These are phyloP conservation scores for Quercus cerris DNA, from an alignment of 306 rosid species.

Conservation along the genomic window DNA sequence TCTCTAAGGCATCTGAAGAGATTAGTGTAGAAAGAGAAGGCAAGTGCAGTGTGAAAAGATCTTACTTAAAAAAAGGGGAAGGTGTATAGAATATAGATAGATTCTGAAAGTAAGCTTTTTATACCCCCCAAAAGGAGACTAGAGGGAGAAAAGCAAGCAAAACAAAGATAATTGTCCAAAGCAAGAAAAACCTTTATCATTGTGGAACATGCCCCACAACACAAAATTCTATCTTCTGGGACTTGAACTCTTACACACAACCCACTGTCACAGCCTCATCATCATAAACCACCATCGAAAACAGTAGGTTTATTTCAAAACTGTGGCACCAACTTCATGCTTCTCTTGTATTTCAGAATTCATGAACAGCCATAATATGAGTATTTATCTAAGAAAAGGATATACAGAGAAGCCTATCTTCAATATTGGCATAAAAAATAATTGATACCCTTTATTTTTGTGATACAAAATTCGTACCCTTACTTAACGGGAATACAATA, in stretches of 20 bases:
- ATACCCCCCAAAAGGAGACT: constrained; percentile 71
- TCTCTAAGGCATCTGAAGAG: no score
- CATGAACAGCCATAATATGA: background rate
- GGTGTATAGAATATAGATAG: constrained; percentile 4
- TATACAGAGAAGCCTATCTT: no score
- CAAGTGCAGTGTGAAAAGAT: constrained; percentile 38
- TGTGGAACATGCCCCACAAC: constrained; percentile 29
- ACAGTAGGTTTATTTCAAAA: constrained; percentile 24
- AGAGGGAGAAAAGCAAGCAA: constrained; percentile 27
- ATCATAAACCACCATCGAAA: background rate
- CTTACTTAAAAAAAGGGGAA: constrained; percentile 15
- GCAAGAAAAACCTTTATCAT: background rate
- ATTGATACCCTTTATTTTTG: no score
- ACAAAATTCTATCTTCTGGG: constrained; percentile 13
- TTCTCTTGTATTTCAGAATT: background rate
- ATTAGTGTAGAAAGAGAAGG: no score
- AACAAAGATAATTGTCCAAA: background rate
- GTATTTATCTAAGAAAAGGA: no score
- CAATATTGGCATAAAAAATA: no score
- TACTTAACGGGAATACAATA: no score
- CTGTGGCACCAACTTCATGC: constrained; percentile 15
- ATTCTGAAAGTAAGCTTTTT: constrained; percentile 24
- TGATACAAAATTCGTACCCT: no score
- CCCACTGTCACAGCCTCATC: no score
- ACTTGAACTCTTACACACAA: constrained; percentile 4